Base-by-base conservation (phyloP, 179 eudicot species). In the Monotropa hypopitys region DNA sequence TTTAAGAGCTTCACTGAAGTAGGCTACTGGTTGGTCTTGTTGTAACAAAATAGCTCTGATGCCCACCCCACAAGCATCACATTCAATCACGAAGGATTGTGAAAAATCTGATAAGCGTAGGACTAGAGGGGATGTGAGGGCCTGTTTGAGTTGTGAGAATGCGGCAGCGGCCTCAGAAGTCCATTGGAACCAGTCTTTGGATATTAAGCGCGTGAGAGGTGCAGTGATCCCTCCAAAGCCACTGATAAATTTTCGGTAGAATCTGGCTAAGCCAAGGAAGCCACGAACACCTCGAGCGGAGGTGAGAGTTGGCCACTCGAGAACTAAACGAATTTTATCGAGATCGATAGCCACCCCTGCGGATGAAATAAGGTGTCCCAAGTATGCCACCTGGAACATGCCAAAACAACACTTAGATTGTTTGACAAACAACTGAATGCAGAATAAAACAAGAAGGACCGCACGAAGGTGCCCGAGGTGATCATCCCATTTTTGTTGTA, bases 331-430 rank as follows among this genome's bases (percentile, higher is more conserved):
- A 50, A 2, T 50, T 50, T 50, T 50, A 7, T 16, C 54, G 8
- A 16, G 18, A 12, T 50, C 54, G 18, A 50, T 3, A 5, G 7
- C 21, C 61, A 54, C 61, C 20, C 61, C 3, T 54, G 61, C 26
- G 26, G 3, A 54, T 2, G 61, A 54, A 54, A 54, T 54, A 54
- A 54, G 61, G 20, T 54, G 61, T 20, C 61, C 23, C 61, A 54
- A 54, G 61, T 54, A 54, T 54, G 61, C 61, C 26, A 54, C 61
- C 26, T 54, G 21, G 18, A 20, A 54, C 18, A 54, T 0, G 61
- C 61, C 61, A 54, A 54, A 54, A 54, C 61, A 54, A 54, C 61
- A n/a, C n/a, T n/a, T n/a, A n/a, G n/a, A n/a, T n/a, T n/a, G n/a
- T n/a, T n/a, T n/a, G n/a, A n/a, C n/a, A 54, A 54, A 54, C 18